Base-by-base conservation (phyloP, 352 stramenopile genomes). In the Pythium folliculosum region DNA sequence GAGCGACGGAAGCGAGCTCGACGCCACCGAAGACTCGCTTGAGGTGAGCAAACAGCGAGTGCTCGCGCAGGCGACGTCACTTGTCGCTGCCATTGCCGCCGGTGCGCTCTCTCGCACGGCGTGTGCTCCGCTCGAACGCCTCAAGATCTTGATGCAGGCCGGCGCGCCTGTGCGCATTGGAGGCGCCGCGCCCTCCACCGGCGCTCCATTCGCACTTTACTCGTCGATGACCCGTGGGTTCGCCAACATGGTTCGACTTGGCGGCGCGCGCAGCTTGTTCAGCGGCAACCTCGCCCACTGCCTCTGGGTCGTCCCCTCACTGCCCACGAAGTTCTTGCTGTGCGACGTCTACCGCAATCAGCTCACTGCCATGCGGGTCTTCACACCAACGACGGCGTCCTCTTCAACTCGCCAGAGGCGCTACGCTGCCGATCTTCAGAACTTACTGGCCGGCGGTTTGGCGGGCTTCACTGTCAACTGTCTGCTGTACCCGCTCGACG, bases 91-190 rank as follows among this genome's bases (percentile, higher is more conserved):
- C 16, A 92, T 96, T 44, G 65, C 79, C 0, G 81, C 86, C 27
- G 84, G 86, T n/a, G 75, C 71, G 14, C 60, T 92, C 16, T 78
- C 80, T 9, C 82, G 88, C 27, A 91, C 86, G 9, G 77, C 75
- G 12, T 89, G 77, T 60, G 88, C 88, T 5, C 88, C 88, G 13
- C 66, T 96, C 3, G 88, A 96, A 62, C 79, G 88, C 0, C 58
- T 96, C 12, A 96, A 96, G 56, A 92, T 96, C 30, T 63, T 94
- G 12, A 91, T 91, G 75, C 88, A 96, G 61, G 63, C 89, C 8
- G 53, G 75, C 19, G 65, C 69, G 9, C 77, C 78, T 4, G 25
- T 35, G 9, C 37, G 16, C 30, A 14, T 50, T 14, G 30, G 38
- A 1, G 50, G 21, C 6, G n/a, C 63, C 2, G 37, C 63, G 3